phyloP scores from a whole-genome alignment of 2,329 filamentous ascomycete genomes.

The Penicillium sp. region DNA sequence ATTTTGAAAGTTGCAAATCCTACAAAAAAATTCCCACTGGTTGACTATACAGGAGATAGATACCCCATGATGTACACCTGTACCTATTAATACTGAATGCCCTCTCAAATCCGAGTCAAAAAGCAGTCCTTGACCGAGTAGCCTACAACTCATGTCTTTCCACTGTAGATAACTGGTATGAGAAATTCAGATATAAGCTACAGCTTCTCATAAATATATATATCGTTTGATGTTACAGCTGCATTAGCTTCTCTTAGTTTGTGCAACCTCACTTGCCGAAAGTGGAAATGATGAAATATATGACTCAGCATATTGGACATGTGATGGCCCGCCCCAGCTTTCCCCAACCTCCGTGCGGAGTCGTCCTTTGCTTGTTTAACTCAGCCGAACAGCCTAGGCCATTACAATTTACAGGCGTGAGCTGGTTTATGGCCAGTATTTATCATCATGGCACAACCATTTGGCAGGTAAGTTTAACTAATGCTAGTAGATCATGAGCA shows the following conservation, averaged over 20 bases:
- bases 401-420: background rate
- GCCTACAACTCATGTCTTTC: too few species aligned
- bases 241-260: background rate
- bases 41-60: too few species aligned
- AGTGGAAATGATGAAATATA: background rate
- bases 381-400: background rate
- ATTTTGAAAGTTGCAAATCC: too few species aligned
- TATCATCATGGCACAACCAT: slow-evolving; percentile 6
- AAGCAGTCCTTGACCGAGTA: too few species aligned
- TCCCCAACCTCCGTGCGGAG: slow-evolving; percentile 7
- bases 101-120: too few species aligned
- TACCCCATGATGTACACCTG: too few species aligned
- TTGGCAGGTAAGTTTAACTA: slow-evolving; percentile 4
- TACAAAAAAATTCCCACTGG: too few species aligned
- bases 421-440: background rate
- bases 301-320: slow-evolving; percentile 13
- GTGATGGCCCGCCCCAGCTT: slow-evolving; percentile 12
- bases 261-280: background rate
- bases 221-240: background rate
- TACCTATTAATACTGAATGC: too few species aligned
- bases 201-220: too few species aligned
- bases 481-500: background rate
- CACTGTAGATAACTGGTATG: too few species aligned
- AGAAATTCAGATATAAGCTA: too few species aligned
- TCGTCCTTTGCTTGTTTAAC: background rate